Conservation (phyloP, 208 protist genomes). For the Crithidia thermophila region DNA sequence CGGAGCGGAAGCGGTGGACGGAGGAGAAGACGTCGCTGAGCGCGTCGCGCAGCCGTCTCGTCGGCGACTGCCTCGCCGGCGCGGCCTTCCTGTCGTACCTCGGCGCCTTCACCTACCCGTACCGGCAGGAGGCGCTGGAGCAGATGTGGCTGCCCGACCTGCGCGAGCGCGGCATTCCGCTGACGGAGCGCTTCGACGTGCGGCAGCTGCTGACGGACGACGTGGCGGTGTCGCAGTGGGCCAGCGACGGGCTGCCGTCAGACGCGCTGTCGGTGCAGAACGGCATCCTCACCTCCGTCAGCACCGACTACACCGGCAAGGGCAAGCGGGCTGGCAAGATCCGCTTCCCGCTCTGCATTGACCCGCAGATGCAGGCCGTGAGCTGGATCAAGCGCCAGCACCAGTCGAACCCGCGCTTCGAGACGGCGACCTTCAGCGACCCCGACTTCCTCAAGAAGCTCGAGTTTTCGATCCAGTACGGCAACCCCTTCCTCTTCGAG, state of each 20-base stretch:
- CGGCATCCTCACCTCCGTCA: slow-evolving; percentile 96
- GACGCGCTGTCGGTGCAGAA: slow-evolving; percentile 99
- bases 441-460: slow-evolving; percentile 97
- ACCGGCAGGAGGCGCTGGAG: slow-evolving; percentile 94
- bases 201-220: slow-evolving; percentile 95
- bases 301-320: slow-evolving; percentile 79
- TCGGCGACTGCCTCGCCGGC: slow-evolving; percentile 98
- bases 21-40: slow-evolving; percentile 93
- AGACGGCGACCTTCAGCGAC: slow-evolving; percentile 96
- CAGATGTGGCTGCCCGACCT: slow-evolving; percentile 94
- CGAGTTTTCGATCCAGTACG: slow-evolving; percentile 98
- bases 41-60: slow-evolving; percentile 82
- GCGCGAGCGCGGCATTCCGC: slow-evolving; percentile 81
- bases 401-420: slow-evolving; percentile 90
- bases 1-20: slow-evolving; percentile 97
- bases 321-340: slow-evolving; percentile 82
- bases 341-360: slow-evolving; percentile 98
- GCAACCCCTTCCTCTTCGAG: slow-evolving; percentile 98
- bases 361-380: slow-evolving; percentile 99
- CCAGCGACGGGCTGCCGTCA: slow-evolving; percentile 96
- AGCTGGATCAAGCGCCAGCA: slow-evolving; percentile 99
- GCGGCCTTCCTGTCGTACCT: slow-evolving; percentile 98
- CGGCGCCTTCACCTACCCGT: slow-evolving; percentile 97
- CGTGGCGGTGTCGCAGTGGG: slow-evolving; percentile 98
- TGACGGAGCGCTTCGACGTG: slow-evolving; percentile 91